Evolutionary conservation across 1,284 basidiomycete genomes (phyloP).

Genomic region (Clitocybe nebularis): DNA sequence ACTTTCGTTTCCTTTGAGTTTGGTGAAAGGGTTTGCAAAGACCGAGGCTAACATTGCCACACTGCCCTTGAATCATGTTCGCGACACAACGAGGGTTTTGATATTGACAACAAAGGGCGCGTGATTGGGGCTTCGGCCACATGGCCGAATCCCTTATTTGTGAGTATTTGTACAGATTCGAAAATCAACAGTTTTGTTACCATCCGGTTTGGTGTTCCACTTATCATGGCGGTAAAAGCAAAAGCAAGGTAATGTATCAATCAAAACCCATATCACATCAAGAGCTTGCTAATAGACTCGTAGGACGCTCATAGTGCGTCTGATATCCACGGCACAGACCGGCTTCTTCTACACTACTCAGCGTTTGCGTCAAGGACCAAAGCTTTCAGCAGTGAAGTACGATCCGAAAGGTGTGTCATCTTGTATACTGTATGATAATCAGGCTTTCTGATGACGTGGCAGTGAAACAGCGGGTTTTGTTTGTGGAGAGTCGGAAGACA

Average conservation of each 20-base stretch:
- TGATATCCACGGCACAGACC: constrained; percentile 87
- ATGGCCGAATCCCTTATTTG: too few species aligned
- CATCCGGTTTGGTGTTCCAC: too few species aligned
- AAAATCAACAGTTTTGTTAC: too few species aligned
- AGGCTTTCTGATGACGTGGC: constrained; percentile 2
- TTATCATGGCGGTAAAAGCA: constrained; percentile 31
- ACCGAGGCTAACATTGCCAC: too few species aligned
- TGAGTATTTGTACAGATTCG: too few species aligned
- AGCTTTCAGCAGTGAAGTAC: constrained; percentile 83
- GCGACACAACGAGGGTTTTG: too few species aligned
- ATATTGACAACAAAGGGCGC: too few species aligned
- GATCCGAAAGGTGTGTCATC: constrained; percentile 71
- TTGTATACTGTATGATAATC: neutral
- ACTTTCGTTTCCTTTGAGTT: too few species aligned
- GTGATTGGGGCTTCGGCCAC: too few species aligned
- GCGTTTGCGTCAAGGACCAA: constrained; percentile 66
- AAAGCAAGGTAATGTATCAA: constrained; percentile 32
- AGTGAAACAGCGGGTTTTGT: constrained; percentile 74
- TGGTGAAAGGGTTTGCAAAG: too few species aligned
- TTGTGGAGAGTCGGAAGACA: constrained; percentile 75
- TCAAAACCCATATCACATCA: too few species aligned
- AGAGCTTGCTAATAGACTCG: neutral
- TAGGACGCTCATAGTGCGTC: constrained; percentile 80
- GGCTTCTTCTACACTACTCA: constrained; percentile 87
- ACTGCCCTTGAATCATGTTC: too few species aligned